A percentile compares a stretch with the other conserved stretches of the same genome.
Conservation (phyloP, 768 basidiomycete species). For the Leccinum subgranulosum region DNA sequence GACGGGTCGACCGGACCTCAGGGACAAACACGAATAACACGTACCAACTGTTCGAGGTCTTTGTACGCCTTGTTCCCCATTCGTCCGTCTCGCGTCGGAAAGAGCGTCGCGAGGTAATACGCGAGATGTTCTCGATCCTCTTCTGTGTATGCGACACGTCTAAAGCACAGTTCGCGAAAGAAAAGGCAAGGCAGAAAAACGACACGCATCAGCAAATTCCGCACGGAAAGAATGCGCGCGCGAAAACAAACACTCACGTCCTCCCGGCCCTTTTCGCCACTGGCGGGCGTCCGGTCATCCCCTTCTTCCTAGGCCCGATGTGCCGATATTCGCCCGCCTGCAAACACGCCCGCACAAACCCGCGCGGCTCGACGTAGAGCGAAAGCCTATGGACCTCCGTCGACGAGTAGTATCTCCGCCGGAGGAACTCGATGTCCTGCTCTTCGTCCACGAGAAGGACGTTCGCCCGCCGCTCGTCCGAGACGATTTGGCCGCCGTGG, state of each 20-base stretch:
- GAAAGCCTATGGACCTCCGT: conserved; percentile 10
- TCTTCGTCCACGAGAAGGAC: conserved; percentile 32
- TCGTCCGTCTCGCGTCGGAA: conserved; percentile 42
- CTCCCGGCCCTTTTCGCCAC: not conserved
- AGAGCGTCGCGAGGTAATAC: conserved; percentile 47
- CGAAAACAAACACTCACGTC: conserved; percentile 6
- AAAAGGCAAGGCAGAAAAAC: not conserved
- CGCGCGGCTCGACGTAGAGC: conserved; percentile 22
- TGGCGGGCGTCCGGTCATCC: conserved; percentile 24
- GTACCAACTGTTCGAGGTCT: conserved; percentile 46
- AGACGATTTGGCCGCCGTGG: conserved; percentile 20
- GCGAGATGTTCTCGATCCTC: conserved; percentile 43
- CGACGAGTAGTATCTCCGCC: conserved; percentile 25
- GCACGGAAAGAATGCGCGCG: not conserved
- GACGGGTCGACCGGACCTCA: not conserved
- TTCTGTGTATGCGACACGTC: conserved; percentile 32
- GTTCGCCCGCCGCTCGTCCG: conserved; percentile 15
- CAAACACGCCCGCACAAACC: conserved; percentile 27
- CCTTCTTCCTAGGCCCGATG: not conserved
- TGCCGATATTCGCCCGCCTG: conserved; percentile 15
- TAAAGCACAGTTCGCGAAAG: not conserved
- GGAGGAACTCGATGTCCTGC: conserved; percentile 22
- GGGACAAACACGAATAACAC: conserved; percentile 3
- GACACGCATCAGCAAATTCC: not conserved
- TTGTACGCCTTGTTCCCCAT: conserved; percentile 47